These are phyloP conservation scores for Cercis canadensis DNA, from an alignment of 306 rosid genomes.

Conservation along the genomic window DNA sequence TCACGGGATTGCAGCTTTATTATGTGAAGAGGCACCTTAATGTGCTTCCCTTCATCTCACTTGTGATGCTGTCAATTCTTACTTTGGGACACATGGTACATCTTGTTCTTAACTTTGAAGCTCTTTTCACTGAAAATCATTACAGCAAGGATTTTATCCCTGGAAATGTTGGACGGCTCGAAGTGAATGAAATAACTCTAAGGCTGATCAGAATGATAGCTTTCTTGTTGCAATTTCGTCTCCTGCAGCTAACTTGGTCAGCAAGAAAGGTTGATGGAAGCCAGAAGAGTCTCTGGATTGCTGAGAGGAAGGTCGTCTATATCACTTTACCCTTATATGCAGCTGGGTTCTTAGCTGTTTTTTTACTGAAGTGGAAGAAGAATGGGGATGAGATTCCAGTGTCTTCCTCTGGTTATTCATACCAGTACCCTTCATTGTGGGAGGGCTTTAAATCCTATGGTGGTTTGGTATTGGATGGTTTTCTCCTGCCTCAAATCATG, in stretches of 20 bases:
- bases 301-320: constrained; percentile 46
- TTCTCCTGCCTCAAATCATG: constrained; percentile 69
- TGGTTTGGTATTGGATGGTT: constrained; percentile 58
- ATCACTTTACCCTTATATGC: constrained; percentile 46
- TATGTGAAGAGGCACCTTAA: constrained; percentile 58
- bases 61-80: constrained; percentile 58
- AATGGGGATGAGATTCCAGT: too few relatives aligned
- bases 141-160: constrained; percentile 9
- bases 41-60: constrained; percentile 61
- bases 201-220: constrained; percentile 56
- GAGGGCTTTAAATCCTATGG: constrained; percentile 49
- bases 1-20: constrained; percentile 55
- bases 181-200: constrained; percentile 53
- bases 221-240: constrained; percentile 63
- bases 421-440: constrained; percentile 41
- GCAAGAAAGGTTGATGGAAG: constrained; percentile 49
- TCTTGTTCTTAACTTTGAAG: constrained; percentile 68
- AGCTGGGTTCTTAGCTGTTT: constrained; percentile 41
- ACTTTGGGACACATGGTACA: constrained; percentile 55
- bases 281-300: constrained; percentile 37
- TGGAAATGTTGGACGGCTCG: constrained; percentile 56
- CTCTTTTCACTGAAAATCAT: constrained; percentile 44
- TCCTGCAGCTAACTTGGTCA: constrained; percentile 57
- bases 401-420: not conserved
- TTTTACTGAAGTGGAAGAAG: constrained; percentile 25